Evolutionary conservation across 1,139 yeast species (phyloP).

Genomic region (Blastobotrys arbuscula): DNA sequence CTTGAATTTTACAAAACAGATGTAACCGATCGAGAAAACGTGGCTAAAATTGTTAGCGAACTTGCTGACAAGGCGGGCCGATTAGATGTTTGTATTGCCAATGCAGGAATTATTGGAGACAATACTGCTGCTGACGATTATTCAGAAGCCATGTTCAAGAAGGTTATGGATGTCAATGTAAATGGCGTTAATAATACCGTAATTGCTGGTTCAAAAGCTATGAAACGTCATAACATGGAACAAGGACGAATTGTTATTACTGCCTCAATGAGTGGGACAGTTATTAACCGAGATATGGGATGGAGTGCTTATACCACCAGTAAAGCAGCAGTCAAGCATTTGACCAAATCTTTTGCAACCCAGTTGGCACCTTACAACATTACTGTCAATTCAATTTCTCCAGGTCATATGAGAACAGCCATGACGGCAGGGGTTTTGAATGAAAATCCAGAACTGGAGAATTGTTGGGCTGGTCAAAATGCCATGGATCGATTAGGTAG

Average conservation of each 20-base stretch:
- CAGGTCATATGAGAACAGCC: conserved; percentile 69
- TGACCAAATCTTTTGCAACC: conserved; percentile 66
- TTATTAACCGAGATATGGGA: conserved; percentile 69
- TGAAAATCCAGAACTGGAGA: conserved; percentile 36
- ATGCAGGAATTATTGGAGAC: conserved; percentile 74
- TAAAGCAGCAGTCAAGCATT: conserved; percentile 75
- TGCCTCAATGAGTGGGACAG: conserved; percentile 77
- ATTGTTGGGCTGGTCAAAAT: conserved; percentile 51
- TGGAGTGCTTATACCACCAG: conserved; percentile 68
- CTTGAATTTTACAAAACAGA: conserved; percentile 31
- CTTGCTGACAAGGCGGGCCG: conserved; percentile 47
- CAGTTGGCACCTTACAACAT: conserved; percentile 75
- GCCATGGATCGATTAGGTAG: conserved; percentile 64
- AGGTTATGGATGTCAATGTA: conserved; percentile 18
- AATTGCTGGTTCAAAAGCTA: conserved; percentile 50
- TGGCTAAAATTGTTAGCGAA: conserved; percentile 50
- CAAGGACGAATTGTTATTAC: conserved; percentile 65
- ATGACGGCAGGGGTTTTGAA: conserved; percentile 40
- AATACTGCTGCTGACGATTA: conserved; percentile 69
- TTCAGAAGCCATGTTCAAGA: conserved; percentile 60
- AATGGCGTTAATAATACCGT: conserved; percentile 18
- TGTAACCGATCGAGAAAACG: conserved; percentile 60
- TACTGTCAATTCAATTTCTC: conserved; percentile 70
- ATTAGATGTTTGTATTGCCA: conserved; percentile 61
- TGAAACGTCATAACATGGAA: conserved; percentile 40